These are phyloP conservation scores for Castanea mollissima DNA, from an alignment of 306 rosid species.

Conservation along the genomic window DNA sequence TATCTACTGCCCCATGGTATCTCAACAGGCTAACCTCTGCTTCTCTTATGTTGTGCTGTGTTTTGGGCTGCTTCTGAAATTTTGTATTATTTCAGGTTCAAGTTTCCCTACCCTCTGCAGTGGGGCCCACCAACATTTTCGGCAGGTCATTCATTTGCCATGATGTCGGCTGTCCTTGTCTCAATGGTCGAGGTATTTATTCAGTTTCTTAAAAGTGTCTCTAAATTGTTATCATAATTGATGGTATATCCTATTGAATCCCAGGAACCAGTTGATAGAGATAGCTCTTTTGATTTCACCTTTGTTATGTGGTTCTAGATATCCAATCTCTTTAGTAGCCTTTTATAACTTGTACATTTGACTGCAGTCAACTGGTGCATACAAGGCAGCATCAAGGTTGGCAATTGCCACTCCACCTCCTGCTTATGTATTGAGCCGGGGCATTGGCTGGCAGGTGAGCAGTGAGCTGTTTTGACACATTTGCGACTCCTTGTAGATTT, in stretches of 20 bases:
- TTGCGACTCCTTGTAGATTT: not conserved
- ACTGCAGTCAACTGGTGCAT: constrained; percentile 88
- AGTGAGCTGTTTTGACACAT: constrained; percentile 40
- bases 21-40: not conserved
- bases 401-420: constrained; percentile 99
- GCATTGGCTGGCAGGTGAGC: constrained; percentile 98
- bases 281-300: not conserved
- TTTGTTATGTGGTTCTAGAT: constrained; percentile 9
- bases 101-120: constrained; percentile 92
- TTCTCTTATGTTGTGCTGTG: constrained; percentile 8
- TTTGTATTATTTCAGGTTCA: constrained; percentile 58
- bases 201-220: not conserved
- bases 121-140: constrained; percentile 99
- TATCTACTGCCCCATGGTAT: constrained; percentile 92
- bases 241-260: not conserved
- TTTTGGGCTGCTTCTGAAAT: constrained; percentile 15
- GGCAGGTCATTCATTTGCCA: constrained; percentile 95
- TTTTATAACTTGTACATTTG: constrained; percentile 10
- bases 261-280: not conserved
- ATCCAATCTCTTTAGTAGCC: not conserved
- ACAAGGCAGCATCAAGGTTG: constrained; percentile 86
- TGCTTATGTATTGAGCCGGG: constrained; percentile 94
- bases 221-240: not conserved
- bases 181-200: constrained; percentile 94
- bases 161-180: constrained; percentile 93